A percentile compares a stretch with the other conserved stretches of the same genome.
These are phyloP conservation scores for Clonostachys chloroleuca DNA, from an alignment of 2,329 filamentous ascomycete species.

Conservation along the genomic window DNA sequence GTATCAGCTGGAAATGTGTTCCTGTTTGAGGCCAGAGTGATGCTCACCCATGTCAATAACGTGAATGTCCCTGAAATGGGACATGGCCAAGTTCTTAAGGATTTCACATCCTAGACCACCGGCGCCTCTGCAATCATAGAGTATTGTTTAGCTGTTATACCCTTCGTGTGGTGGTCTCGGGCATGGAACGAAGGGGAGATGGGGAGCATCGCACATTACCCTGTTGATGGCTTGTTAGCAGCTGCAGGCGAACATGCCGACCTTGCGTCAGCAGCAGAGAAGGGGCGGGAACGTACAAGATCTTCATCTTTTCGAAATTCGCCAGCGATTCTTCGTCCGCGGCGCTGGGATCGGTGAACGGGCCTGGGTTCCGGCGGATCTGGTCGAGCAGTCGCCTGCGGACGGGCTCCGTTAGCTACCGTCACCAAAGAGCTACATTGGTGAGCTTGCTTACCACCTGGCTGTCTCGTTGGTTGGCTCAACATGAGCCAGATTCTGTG, in stretches of 20 bases:
- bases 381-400: conserved; percentile 78
- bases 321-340: conserved; percentile 46
- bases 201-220: conserved; percentile 4
- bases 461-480: conserved; percentile 14
- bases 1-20: conserved; percentile 2
- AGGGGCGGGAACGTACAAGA: conserved; percentile 53
- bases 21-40: neutral
- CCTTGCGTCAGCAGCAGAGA: neutral
- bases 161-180: neutral
- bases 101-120: conserved; percentile 96
- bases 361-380: conserved; percentile 71
- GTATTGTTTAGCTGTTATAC: neutral
- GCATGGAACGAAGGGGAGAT: neutral
- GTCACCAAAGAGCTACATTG: neutral
- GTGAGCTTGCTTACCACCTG: conserved; percentile 23
- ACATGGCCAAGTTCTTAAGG: conserved; percentile 90
- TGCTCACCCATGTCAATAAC: conserved; percentile 92
- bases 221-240: conserved; percentile 1
- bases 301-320: conserved; percentile 65
- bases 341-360: conserved; percentile 68
- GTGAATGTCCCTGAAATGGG: conserved; percentile 94
- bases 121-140: conserved; percentile 60
- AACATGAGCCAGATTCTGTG: conserved; percentile 4
- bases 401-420: too few relatives aligned
- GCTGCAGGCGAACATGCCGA: neutral